phyloP scores from a whole-genome alignment of 1,284 basidiomycete species.

The Wolfiporia cocos region DNA sequence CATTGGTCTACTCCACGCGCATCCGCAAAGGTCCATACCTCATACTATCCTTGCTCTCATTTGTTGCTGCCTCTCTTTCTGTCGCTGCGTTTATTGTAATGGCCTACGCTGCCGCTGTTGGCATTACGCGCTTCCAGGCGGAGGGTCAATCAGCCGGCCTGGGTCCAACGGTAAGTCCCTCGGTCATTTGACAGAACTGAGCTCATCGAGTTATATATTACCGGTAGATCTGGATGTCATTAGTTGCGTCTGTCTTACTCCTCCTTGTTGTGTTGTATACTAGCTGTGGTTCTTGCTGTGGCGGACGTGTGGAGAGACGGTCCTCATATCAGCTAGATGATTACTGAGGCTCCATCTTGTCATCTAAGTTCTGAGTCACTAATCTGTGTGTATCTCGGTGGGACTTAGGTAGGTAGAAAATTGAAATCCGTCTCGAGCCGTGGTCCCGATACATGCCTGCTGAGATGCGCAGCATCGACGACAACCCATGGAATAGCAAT shows the following conservation, averaged over 20 bases:
- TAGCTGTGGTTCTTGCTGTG: conserved; percentile 24
- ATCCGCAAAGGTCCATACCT: conserved; percentile 18
- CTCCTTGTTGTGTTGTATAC: conserved; percentile 21
- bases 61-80: conserved; percentile 19
- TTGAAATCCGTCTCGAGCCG: too few relatives aligned
- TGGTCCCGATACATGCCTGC: too few relatives aligned
- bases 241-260: conserved; percentile 21
- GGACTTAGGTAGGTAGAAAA: too few relatives aligned
- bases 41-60: conserved; percentile 19
- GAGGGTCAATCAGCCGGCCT: neutral
- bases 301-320: too few relatives aligned
- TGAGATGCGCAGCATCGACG: too few relatives aligned
- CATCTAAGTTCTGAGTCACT: too few relatives aligned
- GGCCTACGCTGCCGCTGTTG: conserved; percentile 13
- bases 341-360: too few relatives aligned
- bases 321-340: too few relatives aligned
- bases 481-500: too few relatives aligned
- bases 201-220: neutral
- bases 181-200: neutral
- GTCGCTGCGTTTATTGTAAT: conserved; percentile 20
- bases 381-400: too few relatives aligned
- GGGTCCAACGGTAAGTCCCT: neutral
- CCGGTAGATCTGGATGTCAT: conserved; percentile 25
- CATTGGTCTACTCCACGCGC: conserved; percentile 17
- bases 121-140: neutral